Evolutionary conservation across 2,329 filamentous ascomycete species (phyloP).

Genomic region (Myotisia sp.): DNA sequence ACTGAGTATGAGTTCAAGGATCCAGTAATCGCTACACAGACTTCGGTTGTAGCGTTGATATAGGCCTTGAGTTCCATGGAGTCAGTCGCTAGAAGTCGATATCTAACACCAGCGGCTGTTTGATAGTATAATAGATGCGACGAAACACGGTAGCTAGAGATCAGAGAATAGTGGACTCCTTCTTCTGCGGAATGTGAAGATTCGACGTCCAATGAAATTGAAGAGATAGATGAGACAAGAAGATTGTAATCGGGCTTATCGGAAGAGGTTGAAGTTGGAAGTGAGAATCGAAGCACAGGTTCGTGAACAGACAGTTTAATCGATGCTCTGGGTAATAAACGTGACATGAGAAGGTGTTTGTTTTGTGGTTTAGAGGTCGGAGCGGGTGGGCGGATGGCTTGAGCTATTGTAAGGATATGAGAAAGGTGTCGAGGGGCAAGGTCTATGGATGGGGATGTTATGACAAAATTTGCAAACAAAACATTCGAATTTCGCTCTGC

Average conservation of each 20-base stretch:
- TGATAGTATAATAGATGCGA: constrained; percentile 91
- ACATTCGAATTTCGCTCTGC: constrained; percentile 91
- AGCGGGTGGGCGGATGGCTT: constrained; percentile 37
- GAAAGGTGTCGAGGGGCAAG: constrained; percentile 85
- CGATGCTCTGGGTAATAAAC: constrained; percentile 82
- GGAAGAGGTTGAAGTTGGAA: constrained; percentile 57
- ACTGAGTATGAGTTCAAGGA: constrained; percentile 76
- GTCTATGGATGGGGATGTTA: constrained; percentile 90
- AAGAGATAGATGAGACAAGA: constrained; percentile 88
- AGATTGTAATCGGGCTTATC: constrained; percentile 73
- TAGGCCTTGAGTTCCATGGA: constrained; percentile 76
- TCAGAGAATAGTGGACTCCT: constrained; percentile 73
- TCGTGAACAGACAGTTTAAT: constrained; percentile 96
- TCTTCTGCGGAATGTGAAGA: constrained; percentile 83
- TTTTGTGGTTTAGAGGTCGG: constrained; percentile 32
- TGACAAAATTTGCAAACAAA: constrained; percentile 85
- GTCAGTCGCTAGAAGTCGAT: constrained; percentile 78
- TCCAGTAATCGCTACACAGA: constrained; percentile 66
- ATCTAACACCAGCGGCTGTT: constrained; percentile 64
- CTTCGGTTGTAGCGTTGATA: constrained; percentile 69
- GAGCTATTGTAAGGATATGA: constrained; percentile 62
- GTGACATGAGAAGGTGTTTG: constrained; percentile 59
- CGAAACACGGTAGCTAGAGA: constrained; percentile 66
- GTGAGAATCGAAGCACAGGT: constrained; percentile 75
- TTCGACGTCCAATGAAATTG: constrained; percentile 81